Evolutionary conservation across 1,284 basidiomycete genomes (phyloP), one percentile per base, ranked within the genome.

Genomic region (Trametes sp.): DNA sequence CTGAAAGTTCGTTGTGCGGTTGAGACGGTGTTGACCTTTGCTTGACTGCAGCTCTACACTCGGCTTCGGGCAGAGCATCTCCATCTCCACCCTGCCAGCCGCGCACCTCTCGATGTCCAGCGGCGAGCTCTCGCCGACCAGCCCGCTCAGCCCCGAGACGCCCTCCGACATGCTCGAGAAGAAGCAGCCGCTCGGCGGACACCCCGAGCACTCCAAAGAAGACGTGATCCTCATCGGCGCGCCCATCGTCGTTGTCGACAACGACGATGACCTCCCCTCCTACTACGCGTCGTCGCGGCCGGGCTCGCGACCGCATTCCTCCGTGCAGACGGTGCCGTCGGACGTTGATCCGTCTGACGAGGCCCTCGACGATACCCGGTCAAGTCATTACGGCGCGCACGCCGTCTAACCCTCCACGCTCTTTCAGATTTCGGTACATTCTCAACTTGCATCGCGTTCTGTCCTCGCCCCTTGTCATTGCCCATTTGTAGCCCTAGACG

Each of bases 251-350:
- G 33, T 56, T 21, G 24, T 35, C 19, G 54, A 42, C 21, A 23
- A 46, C 44, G 54, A 56, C 31, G 54, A 56, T 21, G 54, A 56
- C 54, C 54, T 56, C 28, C 54, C 54, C 31, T 56, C 54, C 11
- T 56, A 56, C 45, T 56, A 56, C 19, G 44, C 44, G 1, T 31
- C 54, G 24, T 56, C 54, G 8, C 24, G 31, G 44, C 54, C 54
- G 16, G 14, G n/a, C 19, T 55, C 54, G 21, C 54, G 54, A 13
- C 54, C 54, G n/a, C 54, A 46, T 38, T 56, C 44, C 44, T 48
- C 54, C 16, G 31, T 48, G 11, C 54, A 56, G 24, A 35, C 26
- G 16, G 33, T 56, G 14, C 54, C 54, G n/a, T 46, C 54, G 11
- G 54, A 56, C 45, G 33, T 56, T 26, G 44, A 56, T 36, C 44